Conservation (phyloP, 2,329 filamentous ascomycete genomes). For the Fusarium sulawesiense region DNA sequence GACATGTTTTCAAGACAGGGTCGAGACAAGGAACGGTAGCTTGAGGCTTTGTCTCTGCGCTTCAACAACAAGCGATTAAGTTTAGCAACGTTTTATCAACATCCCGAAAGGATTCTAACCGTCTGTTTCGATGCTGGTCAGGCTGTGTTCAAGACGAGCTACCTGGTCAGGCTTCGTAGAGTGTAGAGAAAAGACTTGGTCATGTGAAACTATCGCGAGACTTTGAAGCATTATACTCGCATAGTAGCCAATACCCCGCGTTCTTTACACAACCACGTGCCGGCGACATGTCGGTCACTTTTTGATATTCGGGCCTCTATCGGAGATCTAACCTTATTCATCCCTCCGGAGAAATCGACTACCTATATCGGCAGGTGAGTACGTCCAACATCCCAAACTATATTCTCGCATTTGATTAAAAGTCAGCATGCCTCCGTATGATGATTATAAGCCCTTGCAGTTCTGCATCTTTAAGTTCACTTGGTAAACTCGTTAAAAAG, state of each 20-base stretch:
- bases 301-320: conserved; percentile 19
- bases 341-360: not conserved
- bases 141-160: not conserved
- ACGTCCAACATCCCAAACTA: not conserved
- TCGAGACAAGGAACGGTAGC: not conserved
- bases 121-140: not conserved
- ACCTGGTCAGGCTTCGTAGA: not conserved
- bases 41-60: too few species aligned
- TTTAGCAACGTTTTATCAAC: fast-evolving
- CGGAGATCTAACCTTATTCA: conserved; percentile 11
- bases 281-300: conserved; percentile 22
- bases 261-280: not conserved
- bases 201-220: not conserved
- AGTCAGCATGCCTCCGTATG: too few species aligned
- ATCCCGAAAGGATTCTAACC: fast-evolving
- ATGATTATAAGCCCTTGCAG: too few species aligned
- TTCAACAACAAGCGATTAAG: too few species aligned
- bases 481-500: too few species aligned
- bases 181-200: not conserved
- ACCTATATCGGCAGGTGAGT: not conserved
- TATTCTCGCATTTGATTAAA: not conserved
- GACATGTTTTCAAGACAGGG: not conserved
- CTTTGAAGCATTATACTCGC: not conserved
- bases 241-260: conserved; percentile 1
- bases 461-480: too few species aligned